A percentile compares a stretch with the other conserved stretches of the same genome.
Evolutionary conservation across 805 yeast species (phyloP).

Genomic region (Kodamaea laetipori): DNA sequence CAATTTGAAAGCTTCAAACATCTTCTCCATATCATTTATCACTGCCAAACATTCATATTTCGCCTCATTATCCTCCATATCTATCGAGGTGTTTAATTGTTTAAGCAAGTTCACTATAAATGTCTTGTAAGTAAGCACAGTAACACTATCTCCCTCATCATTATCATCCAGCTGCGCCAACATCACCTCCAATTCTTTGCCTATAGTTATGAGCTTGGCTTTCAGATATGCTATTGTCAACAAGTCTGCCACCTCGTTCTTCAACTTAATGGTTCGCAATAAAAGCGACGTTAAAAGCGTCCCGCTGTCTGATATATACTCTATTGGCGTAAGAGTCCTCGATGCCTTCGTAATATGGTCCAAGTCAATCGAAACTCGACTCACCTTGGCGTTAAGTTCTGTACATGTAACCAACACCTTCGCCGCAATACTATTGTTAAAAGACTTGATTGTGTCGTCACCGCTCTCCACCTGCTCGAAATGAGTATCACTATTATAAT

Average conservation of each 20-base stretch:
- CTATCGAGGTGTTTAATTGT: conserved; percentile 59
- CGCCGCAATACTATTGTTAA: conserved; percentile 56
- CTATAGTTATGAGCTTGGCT: conserved; percentile 64
- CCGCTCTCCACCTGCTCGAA: conserved; percentile 22
- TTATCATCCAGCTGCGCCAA: conserved; percentile 37
- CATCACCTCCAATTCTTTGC: conserved; percentile 58
- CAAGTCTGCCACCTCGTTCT: conserved; percentile 52
- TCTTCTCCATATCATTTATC: conserved; percentile 68
- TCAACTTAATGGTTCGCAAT: conserved; percentile 49
- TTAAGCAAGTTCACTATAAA: conserved; percentile 60
- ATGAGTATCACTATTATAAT: conserved; percentile 47
- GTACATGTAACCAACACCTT: conserved; percentile 54
- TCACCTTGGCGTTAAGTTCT: conserved; percentile 46
- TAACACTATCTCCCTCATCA: conserved; percentile 17
- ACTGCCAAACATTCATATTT: conserved; percentile 69
- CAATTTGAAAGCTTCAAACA: conserved; percentile 59
- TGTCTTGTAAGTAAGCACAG: conserved; percentile 50
- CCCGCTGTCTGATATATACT: conserved; percentile 55
- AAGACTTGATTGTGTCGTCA: conserved; percentile 28
- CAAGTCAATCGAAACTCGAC: conserved; percentile 46
- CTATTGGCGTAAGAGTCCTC: conserved; percentile 43
- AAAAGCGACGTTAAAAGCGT: conserved; percentile 49
- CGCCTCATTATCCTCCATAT: conserved; percentile 53
- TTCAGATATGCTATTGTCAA: conserved; percentile 62
- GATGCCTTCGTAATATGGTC: conserved; percentile 49